Conservation (phyloP, 169 alveolate species). For the Plasmodium coatneyi region DNA sequence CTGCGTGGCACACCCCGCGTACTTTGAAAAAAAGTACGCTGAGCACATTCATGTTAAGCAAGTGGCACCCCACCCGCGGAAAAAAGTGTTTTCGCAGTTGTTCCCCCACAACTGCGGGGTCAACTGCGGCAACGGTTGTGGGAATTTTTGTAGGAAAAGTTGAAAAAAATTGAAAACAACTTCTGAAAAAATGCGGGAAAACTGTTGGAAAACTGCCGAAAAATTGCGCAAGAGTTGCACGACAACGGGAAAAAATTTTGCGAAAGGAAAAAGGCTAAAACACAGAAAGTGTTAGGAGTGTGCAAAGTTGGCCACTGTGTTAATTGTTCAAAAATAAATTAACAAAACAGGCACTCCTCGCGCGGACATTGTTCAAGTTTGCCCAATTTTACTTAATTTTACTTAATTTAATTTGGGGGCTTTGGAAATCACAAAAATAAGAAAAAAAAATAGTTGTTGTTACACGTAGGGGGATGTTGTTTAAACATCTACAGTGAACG, state of each 20-base stretch:
- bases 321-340: constrained; percentile 41
- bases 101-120: not conserved
- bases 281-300: constrained; percentile 20
- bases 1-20: constrained; percentile 20
- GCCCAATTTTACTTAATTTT: constrained; percentile 2
- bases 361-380: constrained; percentile 15
- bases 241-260: not conserved
- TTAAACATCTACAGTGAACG: constrained; percentile 27
- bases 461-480: constrained; percentile 17
- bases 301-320: constrained; percentile 54
- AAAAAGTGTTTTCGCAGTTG: not conserved
- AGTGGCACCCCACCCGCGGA: not conserved
- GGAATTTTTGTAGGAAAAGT: not conserved
- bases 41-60: not conserved
- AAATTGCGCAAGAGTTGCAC: not conserved
- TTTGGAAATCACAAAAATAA: constrained; percentile 1
- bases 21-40: constrained; percentile 12
- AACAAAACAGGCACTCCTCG: not conserved
- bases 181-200: not conserved
- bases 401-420: not conserved
- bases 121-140: not conserved
- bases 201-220: not conserved
- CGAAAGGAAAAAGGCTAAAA: not conserved
- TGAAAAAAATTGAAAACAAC: not conserved
- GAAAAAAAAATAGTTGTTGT: constrained; percentile 2